Conservation (phyloP, 306 rosid genomes). For the Dicorynia guianensis region DNA sequence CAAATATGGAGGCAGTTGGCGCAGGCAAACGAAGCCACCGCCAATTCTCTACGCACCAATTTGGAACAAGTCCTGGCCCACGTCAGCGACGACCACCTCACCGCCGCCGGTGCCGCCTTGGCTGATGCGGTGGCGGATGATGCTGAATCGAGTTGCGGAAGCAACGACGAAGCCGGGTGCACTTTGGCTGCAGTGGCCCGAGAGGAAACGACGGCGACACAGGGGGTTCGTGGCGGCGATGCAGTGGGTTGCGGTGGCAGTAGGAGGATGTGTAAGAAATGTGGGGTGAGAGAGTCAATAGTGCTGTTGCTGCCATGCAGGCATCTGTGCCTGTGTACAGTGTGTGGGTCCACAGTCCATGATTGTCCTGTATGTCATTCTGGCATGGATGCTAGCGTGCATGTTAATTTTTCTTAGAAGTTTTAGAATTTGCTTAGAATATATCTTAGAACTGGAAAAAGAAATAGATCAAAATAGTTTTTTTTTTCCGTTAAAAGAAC, state of each 20-base stretch:
- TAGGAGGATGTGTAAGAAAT: conserved; percentile 61
- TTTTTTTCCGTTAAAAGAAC: conserved; percentile 7
- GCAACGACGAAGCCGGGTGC: conserved; percentile 40
- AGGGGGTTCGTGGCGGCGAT: background rate
- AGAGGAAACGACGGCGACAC: conserved; percentile 22
- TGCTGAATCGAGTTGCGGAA: conserved; percentile 77
- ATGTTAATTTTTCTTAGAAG: conserved; percentile 79
- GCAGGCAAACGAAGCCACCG: conserved; percentile 78
- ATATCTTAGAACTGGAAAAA: background rate
- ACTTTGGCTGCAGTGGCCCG: background rate
- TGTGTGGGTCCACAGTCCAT: conserved; percentile 78
- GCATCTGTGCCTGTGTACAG: conserved; percentile 82
- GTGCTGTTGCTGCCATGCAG: conserved; percentile 89
- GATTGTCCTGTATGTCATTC: conserved; percentile 81
- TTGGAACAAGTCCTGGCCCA: conserved; percentile 71
- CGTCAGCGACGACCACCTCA: conserved; percentile 43
- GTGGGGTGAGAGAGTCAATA: conserved; percentile 69
- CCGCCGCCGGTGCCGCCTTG: background rate
- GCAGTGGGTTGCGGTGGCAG: background rate
- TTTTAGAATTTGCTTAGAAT: background rate
- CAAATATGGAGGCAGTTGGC: conserved; percentile 86
- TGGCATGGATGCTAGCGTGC: conserved; percentile 73
- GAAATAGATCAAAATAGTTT: background rate
- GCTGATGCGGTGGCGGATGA: conserved; percentile 43
- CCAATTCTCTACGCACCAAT: conserved; percentile 68